phyloP scores from a whole-genome alignment of 345 rosid genomes.

The Ceriops tagal region DNA sequence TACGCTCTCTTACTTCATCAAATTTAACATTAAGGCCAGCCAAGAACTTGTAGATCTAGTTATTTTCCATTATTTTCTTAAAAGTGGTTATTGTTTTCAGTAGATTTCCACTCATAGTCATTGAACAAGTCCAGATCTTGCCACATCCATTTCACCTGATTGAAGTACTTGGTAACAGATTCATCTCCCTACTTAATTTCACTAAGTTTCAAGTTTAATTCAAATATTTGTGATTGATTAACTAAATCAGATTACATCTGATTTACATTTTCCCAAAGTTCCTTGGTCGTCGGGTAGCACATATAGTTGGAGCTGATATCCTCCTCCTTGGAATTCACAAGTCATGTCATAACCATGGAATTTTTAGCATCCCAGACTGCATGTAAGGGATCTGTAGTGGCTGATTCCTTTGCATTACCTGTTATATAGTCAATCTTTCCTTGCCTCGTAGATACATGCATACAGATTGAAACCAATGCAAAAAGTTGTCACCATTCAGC shows the following conservation, averaged over 20 bases:
- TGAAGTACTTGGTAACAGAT: slow-evolving; percentile 12
- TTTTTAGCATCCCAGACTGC: slow-evolving; percentile 11
- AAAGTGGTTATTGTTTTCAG: background rate
- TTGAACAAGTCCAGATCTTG: slow-evolving; percentile 13
- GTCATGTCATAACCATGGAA: slow-evolving; percentile 18
- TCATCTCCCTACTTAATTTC: background rate
- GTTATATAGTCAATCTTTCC: background rate
- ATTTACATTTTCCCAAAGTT: slow-evolving; percentile 15
- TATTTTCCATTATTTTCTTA: background rate
- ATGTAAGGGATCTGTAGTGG: background rate
- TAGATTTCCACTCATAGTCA: background rate
- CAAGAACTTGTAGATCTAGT: background rate
- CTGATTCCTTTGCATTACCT: background rate
- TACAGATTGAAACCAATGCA: background rate
- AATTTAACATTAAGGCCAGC: slow-evolving; percentile 3
- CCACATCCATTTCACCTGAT: slow-evolving; percentile 5
- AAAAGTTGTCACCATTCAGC: slow-evolving; percentile 4
- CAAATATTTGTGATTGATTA: slow-evolving; percentile 3
- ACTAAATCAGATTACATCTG: slow-evolving; percentile 9
- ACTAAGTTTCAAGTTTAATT: slow-evolving; percentile 1
- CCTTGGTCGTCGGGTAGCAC: slow-evolving; percentile 1
- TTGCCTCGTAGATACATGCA: background rate
- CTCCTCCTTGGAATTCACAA: slow-evolving; percentile 8
- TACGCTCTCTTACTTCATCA: slow-evolving; percentile 10
- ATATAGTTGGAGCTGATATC: slow-evolving; percentile 8